Evolutionary conservation across 2,329 filamentous ascomycete genomes (phyloP).

Genomic region (Paracamarosporium sp.): DNA sequence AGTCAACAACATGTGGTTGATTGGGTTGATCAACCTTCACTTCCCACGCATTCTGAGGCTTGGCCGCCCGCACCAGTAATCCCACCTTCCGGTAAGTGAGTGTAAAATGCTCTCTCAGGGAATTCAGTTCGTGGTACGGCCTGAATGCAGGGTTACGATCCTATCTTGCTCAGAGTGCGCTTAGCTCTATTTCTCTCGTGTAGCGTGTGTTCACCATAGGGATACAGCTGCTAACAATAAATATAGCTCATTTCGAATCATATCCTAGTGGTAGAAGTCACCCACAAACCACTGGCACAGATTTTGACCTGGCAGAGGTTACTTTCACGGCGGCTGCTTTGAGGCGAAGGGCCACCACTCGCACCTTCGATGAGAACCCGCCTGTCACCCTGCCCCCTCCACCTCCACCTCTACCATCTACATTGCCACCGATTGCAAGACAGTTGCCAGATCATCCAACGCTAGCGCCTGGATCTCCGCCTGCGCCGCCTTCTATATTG

Average conservation of each 20-base stretch:
- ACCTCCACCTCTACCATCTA: background rate
- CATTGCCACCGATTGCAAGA: background rate
- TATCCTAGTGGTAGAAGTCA: background rate
- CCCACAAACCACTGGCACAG: background rate
- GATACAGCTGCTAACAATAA: background rate
- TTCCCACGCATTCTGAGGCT: background rate
- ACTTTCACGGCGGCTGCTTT: constrained; percentile 7
- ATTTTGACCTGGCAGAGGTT: background rate
- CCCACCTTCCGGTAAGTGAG: background rate
- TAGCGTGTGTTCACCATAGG: background rate
- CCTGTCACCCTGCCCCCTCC: background rate
- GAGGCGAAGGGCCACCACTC: constrained; percentile 11
- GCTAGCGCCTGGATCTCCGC: background rate
- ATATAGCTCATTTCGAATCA: background rate
- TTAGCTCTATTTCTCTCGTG: background rate
- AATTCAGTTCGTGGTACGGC: background rate
- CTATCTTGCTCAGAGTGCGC: no score
- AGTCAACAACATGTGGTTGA: background rate
- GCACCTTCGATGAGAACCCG: background rate
- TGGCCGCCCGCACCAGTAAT: background rate
- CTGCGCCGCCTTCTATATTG: background rate
- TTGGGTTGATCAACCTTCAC: background rate
- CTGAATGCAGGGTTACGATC: no score
- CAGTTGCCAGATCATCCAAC: background rate
- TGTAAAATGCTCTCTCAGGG: background rate